Evolutionary conservation across 2,329 filamentous ascomycete genomes (phyloP), one percentile per base, ranked within the genome.

Genomic region (Penicillium sp.): DNA sequence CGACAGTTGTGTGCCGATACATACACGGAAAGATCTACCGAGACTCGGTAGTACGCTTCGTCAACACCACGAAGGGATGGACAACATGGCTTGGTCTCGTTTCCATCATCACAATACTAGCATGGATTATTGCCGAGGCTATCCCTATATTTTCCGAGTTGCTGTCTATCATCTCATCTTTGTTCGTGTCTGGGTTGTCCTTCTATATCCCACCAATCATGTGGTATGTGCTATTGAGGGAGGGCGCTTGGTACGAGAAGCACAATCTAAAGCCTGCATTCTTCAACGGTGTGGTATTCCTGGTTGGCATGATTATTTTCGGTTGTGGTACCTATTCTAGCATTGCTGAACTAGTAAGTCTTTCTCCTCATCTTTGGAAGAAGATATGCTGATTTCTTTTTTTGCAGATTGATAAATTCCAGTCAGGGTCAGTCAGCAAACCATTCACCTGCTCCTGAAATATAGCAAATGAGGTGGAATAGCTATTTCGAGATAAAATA

Each of bases 11-110:
- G 1, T 57, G 53, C 16, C 54, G 58, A 30, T 59, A 59, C 47
- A 59, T 61, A 10, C 58, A 61, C n/a, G 56, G 57, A 10, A 57
- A 57, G 16, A 29, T 59, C 7, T 61, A 61, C 26, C 38, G 47
- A 8, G 46, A 59, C 35, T 57, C 57, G 0, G 32, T 49, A 7
- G 41, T 51, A 27, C 50, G 54, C 16, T 57, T 53, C 16, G 53
- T 61, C 19, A 61, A 61, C n/a, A 61, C 58, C 3, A 26, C 30
- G 4, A 61, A 59, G 35, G 58, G 58, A 5, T 61, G 58, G 58
- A 42, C 32, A 1, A 59, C 58, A 19, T 61, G 56, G 58, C 29
- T 57, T 11, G 42, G 41, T 14, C 51, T 61, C 7, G 42, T 61
- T 2, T 36, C 38, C 2, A 2, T 53, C 11, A 42, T 61, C 11